Base-by-base conservation (phyloP, 2,329 filamentous ascomycete genomes). In the Fusarium annulatum region DNA sequence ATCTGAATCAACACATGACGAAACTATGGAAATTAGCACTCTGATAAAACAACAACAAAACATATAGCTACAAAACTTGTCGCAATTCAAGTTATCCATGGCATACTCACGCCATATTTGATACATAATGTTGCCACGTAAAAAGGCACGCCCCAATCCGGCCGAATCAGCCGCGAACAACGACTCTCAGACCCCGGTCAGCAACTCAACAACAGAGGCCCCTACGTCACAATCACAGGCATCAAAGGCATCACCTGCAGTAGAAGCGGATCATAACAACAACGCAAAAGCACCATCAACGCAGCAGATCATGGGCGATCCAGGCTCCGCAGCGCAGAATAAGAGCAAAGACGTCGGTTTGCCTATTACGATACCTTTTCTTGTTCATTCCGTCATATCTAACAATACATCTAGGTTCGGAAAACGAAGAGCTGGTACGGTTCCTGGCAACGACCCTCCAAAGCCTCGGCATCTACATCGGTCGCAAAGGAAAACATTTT, bases 361-460 rank as follows among this genome's bases (percentile, higher is more conserved):
- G 34, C 18, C 16, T 23, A 9, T 14, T 43, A 49, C 46, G 52
- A 18, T 46, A 30, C 23, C 45, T 26, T 42, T 19, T 23, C 33
- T 23, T n/a, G 16, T 58, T 52, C 49, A 16, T 52, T 41, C 21
- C 28, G 11, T 28, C 28, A 43, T 28, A 18, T 41, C 57, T 75
- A 61, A 74, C 58, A 60, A 34, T 28, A 53, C 21, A 26, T 53
- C 39, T 74, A 89, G 87, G 80, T 86, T 42, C 85, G 84, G 67
- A 89, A 89, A 77, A 81, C 85, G 14, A 84, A 84, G 53, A 91
- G 89, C 79, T 92, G 89, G 90, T 91, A 91, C 79, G 88, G 88
- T 60, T 88, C 89, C 23, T 91, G 88, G 88, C 87, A 88, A 23
- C 84, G 87, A 68, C 79, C 81, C 39, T 82, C 86, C 36, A 91